These are phyloP conservation scores for Sarocladium brachiariae DNA, from an alignment of 2,329 filamentous ascomycete species.

Conservation along the genomic window DNA sequence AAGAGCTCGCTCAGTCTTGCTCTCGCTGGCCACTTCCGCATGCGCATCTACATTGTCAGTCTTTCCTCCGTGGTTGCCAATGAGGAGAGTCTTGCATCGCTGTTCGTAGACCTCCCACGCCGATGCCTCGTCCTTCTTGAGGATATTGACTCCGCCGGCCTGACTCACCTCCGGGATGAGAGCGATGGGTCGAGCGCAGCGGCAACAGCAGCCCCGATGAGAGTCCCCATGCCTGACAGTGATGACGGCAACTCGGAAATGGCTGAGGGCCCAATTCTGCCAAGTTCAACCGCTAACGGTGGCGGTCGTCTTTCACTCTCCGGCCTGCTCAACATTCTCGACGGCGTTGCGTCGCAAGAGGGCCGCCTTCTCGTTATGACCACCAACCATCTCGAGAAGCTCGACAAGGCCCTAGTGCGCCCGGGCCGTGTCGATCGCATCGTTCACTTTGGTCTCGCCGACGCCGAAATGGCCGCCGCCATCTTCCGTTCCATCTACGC, in stretches of 20 bases:
- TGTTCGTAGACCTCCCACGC: constrained; percentile 61
- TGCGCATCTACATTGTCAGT: constrained; percentile 67
- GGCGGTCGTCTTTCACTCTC: constrained; percentile 56
- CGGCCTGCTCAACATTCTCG: constrained; percentile 73
- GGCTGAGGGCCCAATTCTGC: background rate
- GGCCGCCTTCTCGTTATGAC: constrained; percentile 60
- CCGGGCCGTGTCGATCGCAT: constrained; percentile 56
- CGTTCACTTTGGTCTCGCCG: constrained; percentile 49
- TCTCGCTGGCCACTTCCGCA: constrained; percentile 61
- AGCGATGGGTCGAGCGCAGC: constrained; percentile 12
- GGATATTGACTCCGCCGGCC: constrained; percentile 67
- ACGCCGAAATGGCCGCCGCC: constrained; percentile 42
- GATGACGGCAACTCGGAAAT: background rate
- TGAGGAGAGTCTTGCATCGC: constrained; percentile 56
- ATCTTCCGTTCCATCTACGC: constrained; percentile 55
- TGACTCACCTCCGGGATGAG: constrained; percentile 49
- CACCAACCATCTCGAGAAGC: constrained; percentile 55
- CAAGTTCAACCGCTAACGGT: background rate
- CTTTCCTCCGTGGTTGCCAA: constrained; percentile 55
- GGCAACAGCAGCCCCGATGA: constrained; percentile 12
- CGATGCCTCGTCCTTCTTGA: constrained; percentile 69
- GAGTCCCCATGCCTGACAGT: background rate
- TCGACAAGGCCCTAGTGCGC: constrained; percentile 56
- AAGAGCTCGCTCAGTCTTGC: constrained; percentile 69
- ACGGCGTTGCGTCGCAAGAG: constrained; percentile 62